Conservation (phyloP, 305 asterid genomes). For the Vinca major region DNA sequence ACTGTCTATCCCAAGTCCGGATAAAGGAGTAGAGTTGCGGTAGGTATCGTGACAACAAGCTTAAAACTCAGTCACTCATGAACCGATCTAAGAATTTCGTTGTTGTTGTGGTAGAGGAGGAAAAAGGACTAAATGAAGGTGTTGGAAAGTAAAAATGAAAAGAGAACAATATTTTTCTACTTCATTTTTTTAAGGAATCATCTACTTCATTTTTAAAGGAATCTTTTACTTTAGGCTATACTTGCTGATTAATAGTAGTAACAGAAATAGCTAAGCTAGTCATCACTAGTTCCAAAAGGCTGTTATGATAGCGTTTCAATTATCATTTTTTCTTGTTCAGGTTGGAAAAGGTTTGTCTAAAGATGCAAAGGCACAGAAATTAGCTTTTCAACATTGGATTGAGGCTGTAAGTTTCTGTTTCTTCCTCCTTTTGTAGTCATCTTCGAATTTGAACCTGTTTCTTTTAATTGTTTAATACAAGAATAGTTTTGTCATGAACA, state of each 20-base stretch:
- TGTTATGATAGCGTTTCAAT: slow-evolving; percentile 10
- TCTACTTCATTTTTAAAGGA: not conserved
- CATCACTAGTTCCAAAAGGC: not conserved
- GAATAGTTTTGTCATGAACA: too few species aligned
- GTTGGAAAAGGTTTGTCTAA: slow-evolving; percentile 76
- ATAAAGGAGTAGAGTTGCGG: too few species aligned
- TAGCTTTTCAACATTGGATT: slow-evolving; percentile 92
- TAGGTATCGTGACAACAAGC: too few species aligned
- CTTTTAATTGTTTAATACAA: too few species aligned
- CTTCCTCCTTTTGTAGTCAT: not conserved
- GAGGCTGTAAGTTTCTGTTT: slow-evolving; percentile 55
- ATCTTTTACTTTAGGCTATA: not conserved
- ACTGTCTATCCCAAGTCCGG: too few species aligned
- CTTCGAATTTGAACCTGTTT: too few species aligned
- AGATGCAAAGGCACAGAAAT: slow-evolving; percentile 69
- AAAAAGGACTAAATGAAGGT: not conserved
- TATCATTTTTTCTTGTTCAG: slow-evolving; percentile 31
- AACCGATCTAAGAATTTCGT: too few species aligned
- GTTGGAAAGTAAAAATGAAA: not conserved
- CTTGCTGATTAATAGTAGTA: not conserved
- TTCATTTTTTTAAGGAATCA: too few species aligned
- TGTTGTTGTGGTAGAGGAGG: not conserved
- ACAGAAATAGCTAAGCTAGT: too few species aligned
- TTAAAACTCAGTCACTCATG: too few species aligned
- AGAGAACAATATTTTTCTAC: not conserved